These are phyloP conservation scores for Hypoxylon sp. DNA, from an alignment of 2,329 filamentous ascomycete species.

Conservation along the genomic window DNA sequence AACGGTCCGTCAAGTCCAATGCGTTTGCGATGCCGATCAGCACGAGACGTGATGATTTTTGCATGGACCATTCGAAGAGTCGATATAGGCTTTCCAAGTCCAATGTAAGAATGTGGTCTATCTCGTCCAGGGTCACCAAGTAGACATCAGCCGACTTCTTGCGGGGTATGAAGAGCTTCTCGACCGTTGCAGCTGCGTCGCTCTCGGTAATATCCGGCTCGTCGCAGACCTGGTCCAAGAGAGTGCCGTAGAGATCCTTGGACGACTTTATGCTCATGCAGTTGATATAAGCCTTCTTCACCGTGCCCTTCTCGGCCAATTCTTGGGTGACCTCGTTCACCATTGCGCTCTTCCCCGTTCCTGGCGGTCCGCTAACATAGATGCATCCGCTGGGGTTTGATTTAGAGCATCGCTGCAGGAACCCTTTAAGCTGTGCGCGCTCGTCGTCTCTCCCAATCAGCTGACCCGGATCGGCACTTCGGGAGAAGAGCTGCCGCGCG, in stretches of 20 bases:
- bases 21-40: slow-evolving; percentile 96
- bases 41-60: slow-evolving; percentile 78
- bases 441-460: slow-evolving; percentile 80
- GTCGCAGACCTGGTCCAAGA: slow-evolving; percentile 74
- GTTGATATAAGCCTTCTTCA: slow-evolving; percentile 84
- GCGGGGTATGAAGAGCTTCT: slow-evolving; percentile 73
- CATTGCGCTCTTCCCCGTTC: slow-evolving; percentile 96
- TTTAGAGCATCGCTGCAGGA: slow-evolving; percentile 71
- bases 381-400: slow-evolving; percentile 77
- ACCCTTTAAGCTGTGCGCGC: slow-evolving; percentile 69
- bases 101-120: slow-evolving; percentile 89
- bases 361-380: slow-evolving; percentile 94
- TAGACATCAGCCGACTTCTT: slow-evolving; percentile 67
- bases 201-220: slow-evolving; percentile 67
- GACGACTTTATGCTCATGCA: slow-evolving; percentile 96
- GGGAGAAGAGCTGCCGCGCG: slow-evolving; percentile 85
- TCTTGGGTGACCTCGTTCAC: slow-evolving; percentile 78
- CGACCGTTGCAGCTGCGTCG: slow-evolving; percentile 72
- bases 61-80: slow-evolving; percentile 95
- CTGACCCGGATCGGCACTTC: slow-evolving; percentile 76
- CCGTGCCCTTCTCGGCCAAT: slow-evolving; percentile 57
- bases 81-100: slow-evolving; percentile 90
- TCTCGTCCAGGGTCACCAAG: slow-evolving; percentile 91
- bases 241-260: slow-evolving; percentile 81
- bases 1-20: slow-evolving; percentile 92